Conservation (phyloP, 1,284 basidiomycete genomes). For the Fomitiporia mediterranea region DNA sequence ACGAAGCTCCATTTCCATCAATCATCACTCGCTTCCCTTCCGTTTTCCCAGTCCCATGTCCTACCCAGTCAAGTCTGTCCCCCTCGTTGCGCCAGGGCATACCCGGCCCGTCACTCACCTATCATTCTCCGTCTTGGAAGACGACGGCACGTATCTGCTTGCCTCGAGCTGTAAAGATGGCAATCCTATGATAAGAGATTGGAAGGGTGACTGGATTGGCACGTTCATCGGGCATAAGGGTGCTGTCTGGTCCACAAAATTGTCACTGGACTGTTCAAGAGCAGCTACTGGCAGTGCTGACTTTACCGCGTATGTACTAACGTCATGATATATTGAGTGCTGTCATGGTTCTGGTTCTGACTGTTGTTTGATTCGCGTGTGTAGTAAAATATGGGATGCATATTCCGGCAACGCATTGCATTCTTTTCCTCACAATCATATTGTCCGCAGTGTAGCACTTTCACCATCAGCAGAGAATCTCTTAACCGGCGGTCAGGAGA, state of each 20-base stretch:
- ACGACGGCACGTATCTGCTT: constrained; percentile 82
- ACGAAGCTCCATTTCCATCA: constrained; percentile 35
- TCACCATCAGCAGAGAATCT: constrained; percentile 64
- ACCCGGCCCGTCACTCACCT: constrained; percentile 91
- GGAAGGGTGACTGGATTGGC: constrained; percentile 98
- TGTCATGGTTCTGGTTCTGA: constrained; percentile 16
- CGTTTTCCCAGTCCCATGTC: constrained; percentile 23
- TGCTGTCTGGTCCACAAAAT: constrained; percentile 96
- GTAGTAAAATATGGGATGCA: constrained; percentile 96
- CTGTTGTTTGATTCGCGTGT: not conserved
- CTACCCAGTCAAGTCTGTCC: constrained; percentile 51
- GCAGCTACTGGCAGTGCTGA: constrained; percentile 96
- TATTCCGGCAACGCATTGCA: constrained; percentile 83
- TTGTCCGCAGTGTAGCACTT: constrained; percentile 92
- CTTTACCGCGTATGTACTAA: constrained; percentile 82
- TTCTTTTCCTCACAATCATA: constrained; percentile 96
- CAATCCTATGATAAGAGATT: constrained; percentile 92
- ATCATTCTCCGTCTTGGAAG: constrained; percentile 81
- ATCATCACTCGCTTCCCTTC: constrained; percentile 20
- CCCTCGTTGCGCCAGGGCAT: constrained; percentile 76
- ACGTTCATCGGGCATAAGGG: constrained; percentile 99
- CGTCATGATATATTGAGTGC: not conserved
- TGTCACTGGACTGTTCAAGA: constrained; percentile 80
- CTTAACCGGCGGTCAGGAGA: constrained; percentile 95
- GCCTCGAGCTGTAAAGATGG: constrained; percentile 97